A percentile compares a stretch with the other conserved stretches of the same genome.
Evolutionary conservation across 805 yeast species (phyloP).

Genomic region (Cyberlindnera suaveolens): DNA sequence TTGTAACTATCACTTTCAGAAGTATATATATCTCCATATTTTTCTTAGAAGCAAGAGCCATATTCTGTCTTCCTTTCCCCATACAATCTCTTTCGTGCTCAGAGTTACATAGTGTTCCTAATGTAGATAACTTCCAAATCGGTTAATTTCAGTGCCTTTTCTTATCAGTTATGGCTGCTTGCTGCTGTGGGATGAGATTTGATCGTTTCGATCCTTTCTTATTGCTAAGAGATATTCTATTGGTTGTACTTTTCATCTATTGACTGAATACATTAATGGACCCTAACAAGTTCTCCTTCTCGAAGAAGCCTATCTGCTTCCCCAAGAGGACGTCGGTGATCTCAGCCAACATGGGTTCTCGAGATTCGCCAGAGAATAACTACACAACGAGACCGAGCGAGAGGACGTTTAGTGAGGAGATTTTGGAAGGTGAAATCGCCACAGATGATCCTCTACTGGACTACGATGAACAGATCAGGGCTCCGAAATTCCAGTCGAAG

Average conservation of each 20-base stretch:
- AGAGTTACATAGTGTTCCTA: no score
- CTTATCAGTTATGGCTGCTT: constrained; percentile 4
- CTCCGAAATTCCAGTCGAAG: constrained; percentile 21
- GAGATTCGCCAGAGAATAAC: constrained; percentile 2
- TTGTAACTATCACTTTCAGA: no score
- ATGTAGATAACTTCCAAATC: background rate
- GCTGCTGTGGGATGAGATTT: no score
- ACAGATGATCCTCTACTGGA: constrained; percentile 23
- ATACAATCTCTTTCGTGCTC: no score
- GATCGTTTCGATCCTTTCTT: no score
- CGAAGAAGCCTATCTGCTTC: constrained; percentile 21
- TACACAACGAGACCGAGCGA: background rate
- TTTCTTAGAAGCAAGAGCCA: no score
- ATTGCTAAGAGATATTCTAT: background rate
- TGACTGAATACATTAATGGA: constrained; percentile 2
- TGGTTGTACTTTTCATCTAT: background rate
- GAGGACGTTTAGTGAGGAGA: constrained; percentile 4
- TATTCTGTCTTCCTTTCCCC: no score
- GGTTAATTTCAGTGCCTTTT: constrained; percentile 8
- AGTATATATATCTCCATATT: no score
- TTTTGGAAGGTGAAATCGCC: constrained; percentile 10
- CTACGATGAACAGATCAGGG: constrained; percentile 25
- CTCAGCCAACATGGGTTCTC: constrained; percentile 15
- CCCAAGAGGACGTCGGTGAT: constrained; percentile 18
- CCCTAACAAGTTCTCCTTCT: constrained; percentile 19